Conservation (phyloP, 2,329 filamentous ascomycete genomes). For the Berkeleyomyces rouxiae region DNA sequence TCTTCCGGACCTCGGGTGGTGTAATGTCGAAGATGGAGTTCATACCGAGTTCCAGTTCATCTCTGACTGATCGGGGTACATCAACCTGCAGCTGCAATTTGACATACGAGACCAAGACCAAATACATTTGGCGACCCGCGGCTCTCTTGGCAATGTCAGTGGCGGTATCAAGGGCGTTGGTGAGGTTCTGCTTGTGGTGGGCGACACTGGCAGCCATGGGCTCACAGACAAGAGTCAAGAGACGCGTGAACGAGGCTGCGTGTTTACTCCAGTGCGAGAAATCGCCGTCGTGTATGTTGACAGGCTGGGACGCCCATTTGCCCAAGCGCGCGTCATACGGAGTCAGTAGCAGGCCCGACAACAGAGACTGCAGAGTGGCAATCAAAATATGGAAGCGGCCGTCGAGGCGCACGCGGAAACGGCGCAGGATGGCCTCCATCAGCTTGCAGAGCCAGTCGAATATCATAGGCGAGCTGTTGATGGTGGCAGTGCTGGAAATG, state of each 20-base stretch:
- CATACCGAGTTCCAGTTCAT: conserved; percentile 39
- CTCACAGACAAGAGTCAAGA: conserved; percentile 43
- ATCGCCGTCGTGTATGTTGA: conserved; percentile 7
- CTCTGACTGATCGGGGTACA: conserved; percentile 33
- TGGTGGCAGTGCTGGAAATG: conserved; percentile 17
- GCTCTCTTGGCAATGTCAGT: conserved; percentile 44
- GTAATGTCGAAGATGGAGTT: conserved; percentile 44
- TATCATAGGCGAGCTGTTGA: conserved; percentile 21
- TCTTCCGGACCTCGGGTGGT: conserved; percentile 34
- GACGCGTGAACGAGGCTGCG: conserved; percentile 35
- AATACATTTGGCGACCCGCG: conserved; percentile 45
- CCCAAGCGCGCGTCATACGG: conserved; percentile 19
- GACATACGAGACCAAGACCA: conserved; percentile 41
- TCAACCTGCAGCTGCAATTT: conserved; percentile 41
- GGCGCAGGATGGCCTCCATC: conserved; percentile 38
- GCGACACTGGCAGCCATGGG: conserved; percentile 37
- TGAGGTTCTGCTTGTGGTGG: conserved; percentile 17
- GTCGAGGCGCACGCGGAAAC: conserved; percentile 43
- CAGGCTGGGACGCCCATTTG: conserved; percentile 17
- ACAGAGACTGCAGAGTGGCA: conserved; percentile 36
- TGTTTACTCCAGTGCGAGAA: conserved; percentile 23
- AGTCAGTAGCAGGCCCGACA: conserved; percentile 33
- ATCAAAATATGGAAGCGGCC: conserved; percentile 45
- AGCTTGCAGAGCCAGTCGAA: conserved; percentile 36
- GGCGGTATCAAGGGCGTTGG: conserved; percentile 36